Evolutionary conservation across 2,329 filamentous ascomycete species (phyloP).

Genomic region (Xylariaceae sp.): DNA sequence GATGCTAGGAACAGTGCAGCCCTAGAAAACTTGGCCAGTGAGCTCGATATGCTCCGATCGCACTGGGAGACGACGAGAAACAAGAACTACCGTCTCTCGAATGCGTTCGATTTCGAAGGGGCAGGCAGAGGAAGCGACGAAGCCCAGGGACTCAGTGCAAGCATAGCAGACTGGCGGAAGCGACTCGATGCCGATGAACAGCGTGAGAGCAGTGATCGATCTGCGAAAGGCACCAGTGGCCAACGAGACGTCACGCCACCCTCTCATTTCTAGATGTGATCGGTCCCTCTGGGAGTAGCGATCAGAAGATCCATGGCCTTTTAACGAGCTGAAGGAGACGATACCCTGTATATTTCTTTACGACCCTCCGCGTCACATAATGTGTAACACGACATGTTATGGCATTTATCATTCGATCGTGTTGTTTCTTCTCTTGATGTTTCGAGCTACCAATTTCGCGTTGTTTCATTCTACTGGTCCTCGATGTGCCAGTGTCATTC

Average conservation of each 20-base stretch:
- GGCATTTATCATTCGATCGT: slow-evolving; percentile 18
- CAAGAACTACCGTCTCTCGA: slow-evolving; percentile 88
- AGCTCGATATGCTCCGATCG: slow-evolving; percentile 81
- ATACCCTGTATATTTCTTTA: slow-evolving; percentile 23
- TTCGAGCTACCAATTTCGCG: slow-evolving; percentile 3
- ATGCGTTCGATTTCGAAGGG: slow-evolving; percentile 78
- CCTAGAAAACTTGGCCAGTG: slow-evolving; percentile 83
- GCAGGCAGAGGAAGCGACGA: slow-evolving; percentile 42
- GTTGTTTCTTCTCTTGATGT: slow-evolving; percentile 9
- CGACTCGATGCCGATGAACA: slow-evolving; percentile 59
- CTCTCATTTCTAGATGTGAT: background rate
- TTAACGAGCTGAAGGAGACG: slow-evolving; percentile 18
- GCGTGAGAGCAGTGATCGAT: slow-evolving; percentile 17
- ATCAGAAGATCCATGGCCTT: slow-evolving; percentile 9
- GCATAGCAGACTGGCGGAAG: slow-evolving; percentile 74
- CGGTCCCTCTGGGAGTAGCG: background rate
- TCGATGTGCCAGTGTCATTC: background rate
- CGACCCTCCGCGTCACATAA: slow-evolving; percentile 17
- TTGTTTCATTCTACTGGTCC: background rate
- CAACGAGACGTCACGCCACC: slow-evolving; percentile 8
- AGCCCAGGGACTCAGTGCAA: slow-evolving; percentile 55
- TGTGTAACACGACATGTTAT: slow-evolving; percentile 24
- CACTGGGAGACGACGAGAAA: slow-evolving; percentile 96
- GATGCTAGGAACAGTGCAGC: slow-evolving; percentile 58
- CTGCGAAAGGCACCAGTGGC: slow-evolving; percentile 19